Conservation (phyloP, 2,329 filamentous ascomycete genomes). For the Diplodia scrobiculata region DNA sequence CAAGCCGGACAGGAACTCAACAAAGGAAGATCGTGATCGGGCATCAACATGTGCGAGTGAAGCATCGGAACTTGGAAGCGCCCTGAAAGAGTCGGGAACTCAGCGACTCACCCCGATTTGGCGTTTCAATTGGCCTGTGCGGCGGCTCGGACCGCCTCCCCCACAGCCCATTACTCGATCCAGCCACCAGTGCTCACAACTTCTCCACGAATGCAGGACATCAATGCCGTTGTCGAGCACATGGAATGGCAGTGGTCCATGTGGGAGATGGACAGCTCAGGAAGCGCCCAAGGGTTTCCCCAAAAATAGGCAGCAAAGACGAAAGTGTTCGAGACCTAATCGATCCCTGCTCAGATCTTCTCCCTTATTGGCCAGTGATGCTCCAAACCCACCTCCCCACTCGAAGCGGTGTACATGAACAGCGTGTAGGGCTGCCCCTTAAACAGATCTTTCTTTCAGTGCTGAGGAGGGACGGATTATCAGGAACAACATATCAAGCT, state of each 20-base stretch:
- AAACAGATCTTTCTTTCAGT: slow-evolving; percentile 8
- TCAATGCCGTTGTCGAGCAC: neutral
- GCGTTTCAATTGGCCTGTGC: slow-evolving; percentile 8
- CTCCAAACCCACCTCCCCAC: slow-evolving; percentile 17
- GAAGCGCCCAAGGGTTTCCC: neutral
- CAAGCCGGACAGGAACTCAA: neutral
- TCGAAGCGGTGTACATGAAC: slow-evolving; percentile 9
- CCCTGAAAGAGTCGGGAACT: neutral
- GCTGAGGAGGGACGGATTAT: slow-evolving; percentile 5
- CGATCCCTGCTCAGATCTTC: slow-evolving; percentile 2
- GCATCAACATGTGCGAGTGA: neutral
- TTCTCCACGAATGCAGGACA: neutral
- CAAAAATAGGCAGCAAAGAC: neutral
- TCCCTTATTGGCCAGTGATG: neutral
- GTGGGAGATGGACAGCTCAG: neutral
- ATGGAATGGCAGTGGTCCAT: neutral
- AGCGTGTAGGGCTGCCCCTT: slow-evolving; percentile 14
- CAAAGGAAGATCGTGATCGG: neutral
- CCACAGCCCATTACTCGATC: neutral
- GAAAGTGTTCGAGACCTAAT: neutral
- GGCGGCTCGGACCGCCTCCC: slow-evolving; percentile 5
- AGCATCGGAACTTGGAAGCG: neutral
- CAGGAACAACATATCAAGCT: slow-evolving; percentile 9
- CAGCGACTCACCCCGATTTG: neutral
- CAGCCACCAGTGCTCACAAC: neutral